Evolutionary conservation across 2,329 filamentous ascomycete species (phyloP), one percentile per base, ranked within the genome.

Genomic region (Colletotrichum simmondsii): DNA sequence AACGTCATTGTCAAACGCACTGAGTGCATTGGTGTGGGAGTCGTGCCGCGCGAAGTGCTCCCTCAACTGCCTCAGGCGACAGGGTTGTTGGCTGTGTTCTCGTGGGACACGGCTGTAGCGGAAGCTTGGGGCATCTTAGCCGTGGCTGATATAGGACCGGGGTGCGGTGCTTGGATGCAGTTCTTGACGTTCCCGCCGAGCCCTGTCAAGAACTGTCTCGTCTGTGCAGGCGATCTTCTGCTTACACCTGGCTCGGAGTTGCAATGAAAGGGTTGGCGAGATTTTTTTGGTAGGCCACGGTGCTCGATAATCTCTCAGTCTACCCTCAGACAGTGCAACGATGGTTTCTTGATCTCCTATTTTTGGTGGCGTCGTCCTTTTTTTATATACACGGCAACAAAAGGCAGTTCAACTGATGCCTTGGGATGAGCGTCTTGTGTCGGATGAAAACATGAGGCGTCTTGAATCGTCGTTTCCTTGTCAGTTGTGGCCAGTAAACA

Each of bases 1-100:
- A 73, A 67, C 72, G 65, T 65, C 60, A 69, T 69, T 66, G 59
- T 73, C 69, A 74, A 74, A 74, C 72, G 65, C 72, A 42, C 70
- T 73, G 64, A 62, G 60, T 65, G 72, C 70, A 60, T 28, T 73
- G 70, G 70, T 72, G 66, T 72, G 70, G 70, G 66, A 72, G 66
- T 72, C 70, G 70, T 72, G 66, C 66, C 49, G 66, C 70, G 66
- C 66, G 66, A 65, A 65, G 56, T 70, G 56, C 35, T 64, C 65
- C 70, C 49, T 65, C 64, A 49, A 65, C 53, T 49, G 46, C 54
- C 32, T 69, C 69, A 59, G 28, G 54, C 53, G 63, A 42, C 66
- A 70, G 66, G 70, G 70, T 60, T 64, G 46, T 54, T n/a, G 54
- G 56, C 70, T 70, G 60, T 61, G n/a, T 49, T 63, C 42, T 46